Percentiles rank a stretch among this genome's conserved stretches.
These are phyloP conservation scores for Centrapalus pauciflorus DNA, from an alignment of 129 eudicot genomes.

Conservation along the genomic window DNA sequence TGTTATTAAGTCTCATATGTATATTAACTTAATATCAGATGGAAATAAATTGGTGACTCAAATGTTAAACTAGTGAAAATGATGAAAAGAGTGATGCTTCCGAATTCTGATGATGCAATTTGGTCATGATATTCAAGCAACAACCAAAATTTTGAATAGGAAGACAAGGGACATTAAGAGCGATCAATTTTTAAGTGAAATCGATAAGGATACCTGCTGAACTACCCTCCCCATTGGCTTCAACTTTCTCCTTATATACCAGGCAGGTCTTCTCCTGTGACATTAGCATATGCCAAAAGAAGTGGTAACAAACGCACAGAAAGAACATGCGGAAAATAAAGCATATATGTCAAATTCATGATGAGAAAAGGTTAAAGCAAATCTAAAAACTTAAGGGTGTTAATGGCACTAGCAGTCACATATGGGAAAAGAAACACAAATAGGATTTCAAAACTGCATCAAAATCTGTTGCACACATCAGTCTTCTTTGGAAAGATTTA, in stretches of 20 bases:
- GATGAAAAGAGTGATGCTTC: too few species aligned
- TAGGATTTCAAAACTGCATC: too few species aligned
- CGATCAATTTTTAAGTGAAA: not conserved
- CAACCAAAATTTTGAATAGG: not conserved
- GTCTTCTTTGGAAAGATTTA: not conserved
- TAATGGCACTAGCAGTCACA: not conserved
- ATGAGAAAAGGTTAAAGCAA: not conserved
- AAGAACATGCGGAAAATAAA: conserved; percentile 1
- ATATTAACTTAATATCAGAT: not conserved
- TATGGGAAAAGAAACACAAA: too few species aligned
- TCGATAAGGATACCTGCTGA: conserved; percentile 38
- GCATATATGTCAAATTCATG: not conserved
- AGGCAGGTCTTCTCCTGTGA: conserved; percentile 30
- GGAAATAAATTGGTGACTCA: not conserved
- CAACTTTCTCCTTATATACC: conserved; percentile 40
- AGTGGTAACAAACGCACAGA: conserved; percentile 11
- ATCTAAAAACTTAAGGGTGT: not conserved
- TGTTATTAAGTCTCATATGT: not conserved
- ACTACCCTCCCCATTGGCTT: conserved; percentile 32
- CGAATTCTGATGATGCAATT: not conserved
- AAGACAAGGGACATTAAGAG: not conserved
- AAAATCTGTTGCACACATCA: too few species aligned
- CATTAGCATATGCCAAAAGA: conserved; percentile 22
- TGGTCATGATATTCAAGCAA: not conserved
- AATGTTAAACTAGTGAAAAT: not conserved